These are phyloP conservation scores for Suhomyces taliae DNA, from an alignment of 1,139 yeast genomes.

Conservation along the genomic window DNA sequence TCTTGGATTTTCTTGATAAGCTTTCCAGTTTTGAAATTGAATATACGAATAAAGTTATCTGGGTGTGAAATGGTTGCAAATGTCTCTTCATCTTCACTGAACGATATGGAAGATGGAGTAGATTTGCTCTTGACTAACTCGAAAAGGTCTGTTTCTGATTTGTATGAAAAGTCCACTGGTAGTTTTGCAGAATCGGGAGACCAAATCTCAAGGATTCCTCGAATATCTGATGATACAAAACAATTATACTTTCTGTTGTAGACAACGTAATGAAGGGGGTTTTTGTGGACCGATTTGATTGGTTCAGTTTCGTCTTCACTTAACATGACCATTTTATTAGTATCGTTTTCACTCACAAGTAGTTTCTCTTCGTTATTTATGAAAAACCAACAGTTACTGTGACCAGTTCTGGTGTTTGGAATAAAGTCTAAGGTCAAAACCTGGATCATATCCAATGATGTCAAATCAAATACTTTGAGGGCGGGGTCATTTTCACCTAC, in stretches of 20 bases:
- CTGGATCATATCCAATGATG: conserved; percentile 41
- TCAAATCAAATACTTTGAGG: conserved; percentile 41
- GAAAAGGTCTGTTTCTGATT: conserved; percentile 45
- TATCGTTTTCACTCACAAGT: conserved; percentile 23
- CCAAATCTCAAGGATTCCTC: conserved; percentile 52
- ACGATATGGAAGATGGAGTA: conserved; percentile 18
- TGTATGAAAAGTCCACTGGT: conserved; percentile 30
- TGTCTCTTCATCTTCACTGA: conserved; percentile 26
- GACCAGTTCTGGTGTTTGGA: conserved; percentile 18
- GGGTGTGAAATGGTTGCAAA: conserved; percentile 29
- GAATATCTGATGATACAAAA: conserved; percentile 37
- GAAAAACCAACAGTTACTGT: conserved; percentile 21
- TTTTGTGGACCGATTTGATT: conserved; percentile 25
- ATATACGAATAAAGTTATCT: conserved; percentile 32
- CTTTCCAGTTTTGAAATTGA: conserved; percentile 36
- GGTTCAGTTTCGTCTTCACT: conserved; percentile 17
- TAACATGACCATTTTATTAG: conserved; percentile 21
- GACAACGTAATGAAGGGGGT: conserved; percentile 25
- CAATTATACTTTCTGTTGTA: conserved; percentile 31
- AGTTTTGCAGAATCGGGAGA: conserved; percentile 15
- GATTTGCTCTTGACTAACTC: conserved; percentile 36
- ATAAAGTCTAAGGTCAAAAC: conserved; percentile 24
- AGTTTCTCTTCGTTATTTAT: conserved; percentile 15
- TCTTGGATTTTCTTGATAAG: conserved; percentile 19
- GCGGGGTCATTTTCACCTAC: conserved; percentile 27